These are phyloP conservation scores for Cyberlindnera subsufficiens DNA, from an alignment of 805 yeast species.

Conservation along the genomic window DNA sequence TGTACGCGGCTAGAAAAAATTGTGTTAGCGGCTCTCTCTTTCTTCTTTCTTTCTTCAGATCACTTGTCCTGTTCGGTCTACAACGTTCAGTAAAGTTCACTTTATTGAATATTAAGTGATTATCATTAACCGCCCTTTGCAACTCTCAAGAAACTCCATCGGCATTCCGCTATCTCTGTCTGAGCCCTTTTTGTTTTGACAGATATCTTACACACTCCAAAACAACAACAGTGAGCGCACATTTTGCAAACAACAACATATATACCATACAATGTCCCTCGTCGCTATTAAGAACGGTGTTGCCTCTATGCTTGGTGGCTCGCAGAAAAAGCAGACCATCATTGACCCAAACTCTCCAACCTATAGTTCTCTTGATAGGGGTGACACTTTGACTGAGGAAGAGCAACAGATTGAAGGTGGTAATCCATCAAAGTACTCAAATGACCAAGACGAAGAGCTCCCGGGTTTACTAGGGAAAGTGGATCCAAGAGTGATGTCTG, in stretches of 20 bases:
- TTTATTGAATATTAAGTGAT: too few relatives aligned
- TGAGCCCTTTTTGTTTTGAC: not conserved
- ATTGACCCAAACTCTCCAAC: conserved; percentile 9
- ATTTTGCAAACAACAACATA: not conserved
- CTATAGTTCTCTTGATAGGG: conserved; percentile 15
- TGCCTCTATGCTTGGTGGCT: conserved; percentile 11
- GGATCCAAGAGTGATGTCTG: conserved; percentile 92
- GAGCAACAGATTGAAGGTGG: not conserved
- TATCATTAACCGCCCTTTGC: too few relatives aligned
- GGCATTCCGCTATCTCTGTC: too few relatives aligned
- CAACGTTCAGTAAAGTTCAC: too few relatives aligned
- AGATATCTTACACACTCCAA: not conserved
- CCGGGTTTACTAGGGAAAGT: conserved; percentile 42
- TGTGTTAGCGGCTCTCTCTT: too few relatives aligned
- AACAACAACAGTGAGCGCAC: too few relatives aligned
- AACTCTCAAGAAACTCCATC: too few relatives aligned
- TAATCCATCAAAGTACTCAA: conserved; percentile 2
- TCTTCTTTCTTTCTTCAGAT: too few relatives aligned
- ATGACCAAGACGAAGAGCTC: conserved; percentile 2
- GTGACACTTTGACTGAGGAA: conserved; percentile 4
- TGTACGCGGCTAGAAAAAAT: too few relatives aligned
- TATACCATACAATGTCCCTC: conserved; percentile 15
- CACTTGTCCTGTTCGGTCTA: too few relatives aligned
- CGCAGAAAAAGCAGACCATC: conserved; percentile 3
- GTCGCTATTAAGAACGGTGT: conserved; percentile 23